Conservation (phyloP, 352 stramenopile species). For the Blastocystis sp. region DNA sequence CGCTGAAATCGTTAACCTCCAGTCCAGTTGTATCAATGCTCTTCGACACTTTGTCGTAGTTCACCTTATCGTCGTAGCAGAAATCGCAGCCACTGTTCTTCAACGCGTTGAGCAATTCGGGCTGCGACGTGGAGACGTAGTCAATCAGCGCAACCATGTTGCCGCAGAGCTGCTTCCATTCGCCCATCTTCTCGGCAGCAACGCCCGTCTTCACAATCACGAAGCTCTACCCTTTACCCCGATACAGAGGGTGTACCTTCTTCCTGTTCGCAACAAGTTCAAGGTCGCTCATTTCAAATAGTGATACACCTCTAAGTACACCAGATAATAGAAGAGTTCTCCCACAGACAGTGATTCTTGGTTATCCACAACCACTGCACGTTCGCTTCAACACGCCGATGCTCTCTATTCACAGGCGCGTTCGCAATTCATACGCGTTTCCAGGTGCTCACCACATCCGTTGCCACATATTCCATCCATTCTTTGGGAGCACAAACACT, state of each 20-base stretch:
- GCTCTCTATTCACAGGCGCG: too few relatives aligned
- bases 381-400: too few relatives aligned
- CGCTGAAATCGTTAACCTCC: constrained; percentile 4
- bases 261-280: constrained; percentile 46
- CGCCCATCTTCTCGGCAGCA: not conserved
- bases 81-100: constrained; percentile 34
- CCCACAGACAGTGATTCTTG: too few relatives aligned
- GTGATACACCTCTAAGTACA: too few relatives aligned
- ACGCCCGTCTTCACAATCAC: constrained; percentile 26
- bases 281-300: constrained; percentile 28
- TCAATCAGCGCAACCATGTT: constrained; percentile 23
- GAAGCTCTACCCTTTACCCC: constrained; percentile 10
- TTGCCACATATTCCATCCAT: too few relatives aligned
- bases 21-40: not conserved
- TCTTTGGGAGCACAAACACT: too few relatives aligned
- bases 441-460: too few relatives aligned
- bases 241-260: not conserved
- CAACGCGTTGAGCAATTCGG: constrained; percentile 25
- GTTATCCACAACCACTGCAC: too few relatives aligned
- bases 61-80: constrained; percentile 34
- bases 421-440: too few relatives aligned
- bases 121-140: constrained; percentile 7
- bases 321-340: too few relatives aligned
- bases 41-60: not conserved
- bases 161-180: constrained; percentile 19